These are phyloP conservation scores for Teunomyces lycoperdinae DNA, from an alignment of 805 yeast species.

Conservation along the genomic window DNA sequence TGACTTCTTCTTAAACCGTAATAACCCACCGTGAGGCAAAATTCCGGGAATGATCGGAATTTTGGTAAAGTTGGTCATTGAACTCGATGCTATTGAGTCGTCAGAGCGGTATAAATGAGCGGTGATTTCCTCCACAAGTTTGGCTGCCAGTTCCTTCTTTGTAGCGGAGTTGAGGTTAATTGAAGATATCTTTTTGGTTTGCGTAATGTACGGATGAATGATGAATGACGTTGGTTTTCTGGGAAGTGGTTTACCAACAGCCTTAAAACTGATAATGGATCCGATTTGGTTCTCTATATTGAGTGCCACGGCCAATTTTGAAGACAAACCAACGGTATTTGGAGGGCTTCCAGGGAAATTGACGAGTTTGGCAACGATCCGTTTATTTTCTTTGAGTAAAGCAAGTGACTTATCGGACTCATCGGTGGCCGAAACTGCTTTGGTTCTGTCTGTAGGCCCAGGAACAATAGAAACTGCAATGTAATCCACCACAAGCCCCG, in stretches of 20 bases:
- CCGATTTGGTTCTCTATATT: conserved; percentile 52
- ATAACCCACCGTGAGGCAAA: conserved; percentile 59
- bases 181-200: conserved; percentile 30
- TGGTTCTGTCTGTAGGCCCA: conserved; percentile 44
- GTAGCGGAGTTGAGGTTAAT: conserved; percentile 26
- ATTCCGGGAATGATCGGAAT: conserved; percentile 48
- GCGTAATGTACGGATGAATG: conserved; percentile 55
- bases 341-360: conserved; percentile 31
- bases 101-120: conserved; percentile 14
- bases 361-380: conserved; percentile 52
- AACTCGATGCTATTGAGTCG: conserved; percentile 22
- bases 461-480: conserved; percentile 51
- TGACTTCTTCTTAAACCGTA: conserved; percentile 48
- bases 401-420: conserved; percentile 1
- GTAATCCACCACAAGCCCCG: conserved; percentile 26
- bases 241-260: conserved; percentile 35
- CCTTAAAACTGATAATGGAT: conserved; percentile 49
- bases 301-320: conserved; percentile 53
- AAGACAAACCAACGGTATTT: conserved; percentile 51
- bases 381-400: conserved; percentile 31
- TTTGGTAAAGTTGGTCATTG: conserved; percentile 50
- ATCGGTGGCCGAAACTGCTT: conserved; percentile 1
- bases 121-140: conserved; percentile 17
- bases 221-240: conserved; percentile 40
- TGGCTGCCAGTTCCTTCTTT: conserved; percentile 25